Conservation (phyloP, 164 flowering plant species). For the Vitis rupestris region DNA sequence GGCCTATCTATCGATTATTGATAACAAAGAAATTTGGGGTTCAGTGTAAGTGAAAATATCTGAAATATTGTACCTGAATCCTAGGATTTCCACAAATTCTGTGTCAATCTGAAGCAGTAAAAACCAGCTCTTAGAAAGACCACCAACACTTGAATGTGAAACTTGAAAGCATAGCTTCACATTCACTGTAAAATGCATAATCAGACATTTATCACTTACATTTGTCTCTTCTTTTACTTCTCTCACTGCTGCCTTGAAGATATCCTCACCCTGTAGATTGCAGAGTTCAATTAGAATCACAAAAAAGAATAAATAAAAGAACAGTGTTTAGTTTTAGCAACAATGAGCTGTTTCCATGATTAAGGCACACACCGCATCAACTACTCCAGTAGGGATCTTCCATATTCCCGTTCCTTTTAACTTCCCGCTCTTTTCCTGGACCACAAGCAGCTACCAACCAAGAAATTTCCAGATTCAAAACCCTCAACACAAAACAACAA, state of each 20-base stretch:
- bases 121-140: not conserved
- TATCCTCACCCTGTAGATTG: slow-evolving; percentile 39
- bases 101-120: slow-evolving; percentile 20
- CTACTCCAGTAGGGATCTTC: slow-evolving; percentile 45
- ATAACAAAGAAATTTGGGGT: not conserved
- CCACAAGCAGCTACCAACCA: slow-evolving; percentile 38
- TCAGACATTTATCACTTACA: too few relatives aligned
- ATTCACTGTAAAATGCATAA: not conserved
- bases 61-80: slow-evolving; percentile 18
- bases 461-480: slow-evolving; percentile 3
- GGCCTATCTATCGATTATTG: not conserved
- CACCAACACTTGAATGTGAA: not conserved
- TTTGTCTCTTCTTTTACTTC: too few relatives aligned
- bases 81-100: slow-evolving; percentile 20
- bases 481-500: not conserved
- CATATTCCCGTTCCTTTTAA: slow-evolving; percentile 38
- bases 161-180: not conserved
- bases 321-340: too few relatives aligned
- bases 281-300: slow-evolving; percentile 1
- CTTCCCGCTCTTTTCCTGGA: slow-evolving; percentile 41
- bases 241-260: too few relatives aligned
- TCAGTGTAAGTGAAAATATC: not conserved
- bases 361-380: slow-evolving; percentile 31
- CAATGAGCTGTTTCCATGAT: not conserved
- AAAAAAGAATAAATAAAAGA: not conserved